Percentiles rank a stretch among this genome's conserved stretches.
Evolutionary conservation across 345 rosid genomes (phyloP).

Genomic region (Theobroma cacao): DNA sequence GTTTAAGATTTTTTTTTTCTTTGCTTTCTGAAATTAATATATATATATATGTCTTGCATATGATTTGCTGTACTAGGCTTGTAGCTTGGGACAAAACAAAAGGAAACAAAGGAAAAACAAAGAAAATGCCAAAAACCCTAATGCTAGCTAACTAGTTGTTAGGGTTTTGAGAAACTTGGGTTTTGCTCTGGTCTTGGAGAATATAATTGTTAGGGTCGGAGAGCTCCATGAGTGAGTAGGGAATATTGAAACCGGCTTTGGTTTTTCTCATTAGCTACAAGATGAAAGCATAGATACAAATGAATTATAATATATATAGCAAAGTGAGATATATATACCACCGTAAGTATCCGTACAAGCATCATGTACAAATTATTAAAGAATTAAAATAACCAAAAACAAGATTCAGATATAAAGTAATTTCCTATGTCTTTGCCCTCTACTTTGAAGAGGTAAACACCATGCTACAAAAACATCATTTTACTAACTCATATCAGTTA

Average conservation of each 20-base stretch:
- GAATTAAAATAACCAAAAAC: background rate
- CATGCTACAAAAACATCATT: background rate
- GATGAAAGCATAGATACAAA: conserved; percentile 19
- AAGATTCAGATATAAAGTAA: background rate
- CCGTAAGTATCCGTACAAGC: background rate
- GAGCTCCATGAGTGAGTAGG: conserved; percentile 8
- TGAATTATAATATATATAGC: background rate
- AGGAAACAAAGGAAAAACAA: background rate
- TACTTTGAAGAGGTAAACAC: conserved; percentile 5
- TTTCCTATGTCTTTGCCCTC: background rate
- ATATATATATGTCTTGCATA: background rate
- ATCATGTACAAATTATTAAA: no score
- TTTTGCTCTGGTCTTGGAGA: background rate
- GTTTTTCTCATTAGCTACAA: background rate
- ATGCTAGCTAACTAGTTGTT: background rate
- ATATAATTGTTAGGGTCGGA: background rate
- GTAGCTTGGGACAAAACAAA: background rate
- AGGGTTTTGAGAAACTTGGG: background rate
- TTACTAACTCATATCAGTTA: background rate
- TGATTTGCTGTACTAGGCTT: background rate
- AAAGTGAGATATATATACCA: conserved; percentile 11
- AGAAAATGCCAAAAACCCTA: background rate
- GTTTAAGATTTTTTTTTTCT: no score
- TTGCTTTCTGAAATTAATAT: no score
- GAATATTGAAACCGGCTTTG: background rate